Percentiles rank a stretch among this genome's conserved stretches.
Conservation (phyloP, 2,329 filamentous ascomycete species). For the Penicillium decumbens region DNA sequence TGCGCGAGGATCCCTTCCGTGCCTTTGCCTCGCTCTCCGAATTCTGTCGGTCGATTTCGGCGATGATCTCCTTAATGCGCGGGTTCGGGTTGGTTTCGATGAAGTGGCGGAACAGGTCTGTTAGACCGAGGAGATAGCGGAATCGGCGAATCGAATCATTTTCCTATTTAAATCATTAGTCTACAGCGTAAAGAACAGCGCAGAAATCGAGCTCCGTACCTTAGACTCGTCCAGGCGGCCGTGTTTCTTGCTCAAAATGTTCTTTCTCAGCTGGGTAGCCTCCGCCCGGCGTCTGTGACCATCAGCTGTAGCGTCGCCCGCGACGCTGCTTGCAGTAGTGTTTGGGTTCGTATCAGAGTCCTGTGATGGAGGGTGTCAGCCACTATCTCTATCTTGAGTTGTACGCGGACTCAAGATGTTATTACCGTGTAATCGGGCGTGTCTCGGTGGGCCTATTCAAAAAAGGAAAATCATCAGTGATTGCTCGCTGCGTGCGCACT, state of each 20-base stretch:
- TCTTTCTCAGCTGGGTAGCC: slow-evolving; percentile 82
- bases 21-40: slow-evolving; percentile 62
- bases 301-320: slow-evolving; percentile 67
- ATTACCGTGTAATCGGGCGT: slow-evolving; percentile 60
- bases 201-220: slow-evolving; percentile 48
- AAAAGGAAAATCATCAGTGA: slow-evolving; percentile 7
- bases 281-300: slow-evolving; percentile 82
- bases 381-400: neutral
- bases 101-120: slow-evolving; percentile 96
- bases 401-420: neutral
- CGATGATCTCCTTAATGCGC: slow-evolving; percentile 87
- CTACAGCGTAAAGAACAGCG: neutral
- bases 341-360: slow-evolving; percentile 64
- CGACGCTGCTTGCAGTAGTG: slow-evolving; percentile 75
- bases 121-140: slow-evolving; percentile 87
- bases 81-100: slow-evolving; percentile 97
- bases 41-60: slow-evolving; percentile 91
- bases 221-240: slow-evolving; percentile 88
- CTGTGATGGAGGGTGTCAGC: slow-evolving; percentile 28
- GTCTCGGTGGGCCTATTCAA: slow-evolving; percentile 49
- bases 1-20: slow-evolving; percentile 70
- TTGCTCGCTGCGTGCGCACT: neutral
- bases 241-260: slow-evolving; percentile 91
- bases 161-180: slow-evolving; percentile 55
- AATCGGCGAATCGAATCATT: slow-evolving; percentile 94